Conservation (phyloP, 768 basidiomycete species). For the Mycena indigotica region DNA sequence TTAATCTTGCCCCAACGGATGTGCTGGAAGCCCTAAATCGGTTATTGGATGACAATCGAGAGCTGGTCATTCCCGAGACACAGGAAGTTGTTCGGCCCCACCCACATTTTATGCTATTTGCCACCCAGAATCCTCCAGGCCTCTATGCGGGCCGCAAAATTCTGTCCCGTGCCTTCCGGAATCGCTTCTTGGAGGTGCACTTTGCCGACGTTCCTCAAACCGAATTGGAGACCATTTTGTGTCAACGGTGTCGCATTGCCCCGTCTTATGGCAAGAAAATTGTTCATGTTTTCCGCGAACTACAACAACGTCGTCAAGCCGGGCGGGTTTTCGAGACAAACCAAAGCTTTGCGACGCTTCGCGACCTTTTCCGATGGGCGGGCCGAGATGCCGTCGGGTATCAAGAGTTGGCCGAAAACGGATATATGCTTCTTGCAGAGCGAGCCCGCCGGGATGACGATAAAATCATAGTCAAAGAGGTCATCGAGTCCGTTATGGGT, state of each 20-base stretch:
- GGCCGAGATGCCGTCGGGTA: conserved; percentile 85
- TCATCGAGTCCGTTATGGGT: conserved; percentile 87
- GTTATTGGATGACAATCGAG: conserved; percentile 95
- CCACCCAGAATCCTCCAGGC: conserved; percentile 97
- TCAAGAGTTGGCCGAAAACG: conserved; percentile 92
- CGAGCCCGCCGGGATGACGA: conserved; percentile 84
- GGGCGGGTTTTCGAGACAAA: conserved; percentile 96
- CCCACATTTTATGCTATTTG: conserved; percentile 96
- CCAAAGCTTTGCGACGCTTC: conserved; percentile 93
- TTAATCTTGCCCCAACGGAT: conserved; percentile 97
- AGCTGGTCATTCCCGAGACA: conserved; percentile 93
- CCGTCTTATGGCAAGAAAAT: conserved; percentile 92
- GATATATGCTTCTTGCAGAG: conserved; percentile 97
- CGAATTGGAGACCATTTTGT: conserved; percentile 93
- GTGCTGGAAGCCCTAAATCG: conserved; percentile 97
- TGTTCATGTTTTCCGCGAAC: conserved; percentile 87
- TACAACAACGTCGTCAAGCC: conserved; percentile 89
- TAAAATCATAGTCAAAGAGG: conserved; percentile 85
- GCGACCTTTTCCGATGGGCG: conserved; percentile 98
- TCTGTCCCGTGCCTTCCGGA: conserved; percentile 92
- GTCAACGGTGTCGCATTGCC: conserved; percentile 87
- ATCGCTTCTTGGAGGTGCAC: conserved; percentile 96
- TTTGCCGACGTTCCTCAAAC: conserved; percentile 95
- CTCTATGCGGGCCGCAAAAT: conserved; percentile 94
- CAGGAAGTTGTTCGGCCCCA: conserved; percentile 93